Evolutionary conservation across 2,329 filamentous ascomycete species (phyloP).

Genomic region (Colletotrichum sp.): DNA sequence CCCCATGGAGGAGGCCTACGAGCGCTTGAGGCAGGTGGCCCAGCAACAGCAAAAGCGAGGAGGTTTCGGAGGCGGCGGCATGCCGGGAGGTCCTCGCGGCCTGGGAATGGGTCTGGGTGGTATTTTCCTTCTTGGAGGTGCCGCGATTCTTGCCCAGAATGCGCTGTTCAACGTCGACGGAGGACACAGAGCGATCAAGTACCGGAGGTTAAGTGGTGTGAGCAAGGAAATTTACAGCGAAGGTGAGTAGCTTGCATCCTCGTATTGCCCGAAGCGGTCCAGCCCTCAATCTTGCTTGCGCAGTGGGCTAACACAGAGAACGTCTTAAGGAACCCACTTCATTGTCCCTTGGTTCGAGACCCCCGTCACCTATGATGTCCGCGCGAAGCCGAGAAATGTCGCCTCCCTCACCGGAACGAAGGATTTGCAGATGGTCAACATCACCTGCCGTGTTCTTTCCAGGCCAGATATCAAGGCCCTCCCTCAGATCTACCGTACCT

Average conservation of each 20-base stretch:
- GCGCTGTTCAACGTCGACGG: slow-evolving; percentile 87
- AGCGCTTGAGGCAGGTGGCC: slow-evolving; percentile 55
- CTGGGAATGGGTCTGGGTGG: slow-evolving; percentile 45
- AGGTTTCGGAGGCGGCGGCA: slow-evolving; percentile 43
- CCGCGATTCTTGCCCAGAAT: slow-evolving; percentile 59
- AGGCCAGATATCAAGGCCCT: slow-evolving; percentile 86
- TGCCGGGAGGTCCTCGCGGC: slow-evolving; percentile 41
- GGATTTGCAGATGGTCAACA: slow-evolving; percentile 99
- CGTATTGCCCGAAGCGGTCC: background rate
- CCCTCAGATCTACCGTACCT: slow-evolving; percentile 95
- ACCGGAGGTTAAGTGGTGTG: slow-evolving; percentile 89
- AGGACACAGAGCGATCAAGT: slow-evolving; percentile 99
- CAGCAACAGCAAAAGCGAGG: slow-evolving; percentile 43
- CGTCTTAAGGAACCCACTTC: slow-evolving; percentile 79
- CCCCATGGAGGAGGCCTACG: slow-evolving; percentile 56
- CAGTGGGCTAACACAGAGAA: background rate
- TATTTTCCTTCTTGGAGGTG: slow-evolving; percentile 51
- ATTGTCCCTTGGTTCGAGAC: slow-evolving; percentile 97
- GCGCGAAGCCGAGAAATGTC: slow-evolving; percentile 95
- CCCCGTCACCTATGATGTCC: slow-evolving; percentile 95
- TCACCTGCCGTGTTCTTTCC: slow-evolving; percentile 98
- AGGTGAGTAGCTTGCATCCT: slow-evolving; percentile 60
- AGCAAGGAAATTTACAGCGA: slow-evolving; percentile 95
- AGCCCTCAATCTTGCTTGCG: background rate
- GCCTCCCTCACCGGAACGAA: slow-evolving; percentile 97